A percentile compares a stretch with the other conserved stretches of the same genome.
phyloP scores from a whole-genome alignment of 805 yeast genomes.

The Candida boidinii region DNA sequence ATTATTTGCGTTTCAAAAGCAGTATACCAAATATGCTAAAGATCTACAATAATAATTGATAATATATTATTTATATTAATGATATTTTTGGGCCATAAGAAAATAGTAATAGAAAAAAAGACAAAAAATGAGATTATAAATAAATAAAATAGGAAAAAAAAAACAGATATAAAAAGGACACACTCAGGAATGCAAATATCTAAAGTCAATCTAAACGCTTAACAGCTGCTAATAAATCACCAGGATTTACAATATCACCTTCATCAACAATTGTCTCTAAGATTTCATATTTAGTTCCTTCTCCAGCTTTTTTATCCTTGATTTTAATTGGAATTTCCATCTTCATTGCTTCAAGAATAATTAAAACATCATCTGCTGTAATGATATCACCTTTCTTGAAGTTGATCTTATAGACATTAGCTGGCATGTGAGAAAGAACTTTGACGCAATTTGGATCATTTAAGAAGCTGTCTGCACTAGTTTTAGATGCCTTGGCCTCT shows the following conservation, averaged over 20 bases:
- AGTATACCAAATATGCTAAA: too few relatives aligned
- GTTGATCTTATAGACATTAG: conserved; percentile 24
- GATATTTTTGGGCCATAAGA: too few relatives aligned
- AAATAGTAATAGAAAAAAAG: too few relatives aligned
- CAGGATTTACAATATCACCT: conserved; percentile 25
- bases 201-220: too few relatives aligned
- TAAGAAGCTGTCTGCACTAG: conserved; percentile 10
- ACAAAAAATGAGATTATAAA: too few relatives aligned
- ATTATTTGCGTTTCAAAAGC: too few relatives aligned
- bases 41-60: too few relatives aligned
- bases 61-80: too few relatives aligned
- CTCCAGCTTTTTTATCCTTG: conserved; percentile 8
- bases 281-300: conserved; percentile 11
- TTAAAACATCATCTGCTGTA: conserved; percentile 12
- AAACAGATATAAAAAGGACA: too few relatives aligned
- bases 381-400: conserved; percentile 16
- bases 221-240: conserved; percentile 14
- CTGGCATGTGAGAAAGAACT: conserved; percentile 22
- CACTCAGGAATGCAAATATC: too few relatives aligned
- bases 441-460: conserved; percentile 17
- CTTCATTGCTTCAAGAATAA: conserved; percentile 27
- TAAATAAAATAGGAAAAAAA: too few relatives aligned
- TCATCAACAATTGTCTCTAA: conserved; percentile 21
- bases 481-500: conserved; percentile 12
- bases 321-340: conserved; percentile 26